These are phyloP conservation scores for Eragrostis tef DNA, from an alignment of 202 grass and related monocot genomes.

Conservation along the genomic window DNA sequence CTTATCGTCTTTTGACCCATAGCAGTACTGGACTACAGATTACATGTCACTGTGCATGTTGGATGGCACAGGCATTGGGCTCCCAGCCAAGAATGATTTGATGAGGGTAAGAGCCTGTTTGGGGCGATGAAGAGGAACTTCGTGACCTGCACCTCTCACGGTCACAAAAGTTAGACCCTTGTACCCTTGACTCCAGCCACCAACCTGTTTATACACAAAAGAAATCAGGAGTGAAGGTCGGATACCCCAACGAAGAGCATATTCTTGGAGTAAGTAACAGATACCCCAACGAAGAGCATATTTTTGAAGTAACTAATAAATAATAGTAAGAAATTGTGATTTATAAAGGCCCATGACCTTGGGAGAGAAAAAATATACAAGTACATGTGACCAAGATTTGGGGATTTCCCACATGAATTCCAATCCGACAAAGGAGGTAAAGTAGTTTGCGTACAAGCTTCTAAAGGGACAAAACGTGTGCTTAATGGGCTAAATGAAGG, in stretches of 20 bases:
- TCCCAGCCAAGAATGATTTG: slow-evolving; percentile 81
- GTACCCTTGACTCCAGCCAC: slow-evolving; percentile 91
- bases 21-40: neutral
- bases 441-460: neutral
- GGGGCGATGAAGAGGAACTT: slow-evolving; percentile 90
- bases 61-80: slow-evolving; percentile 64
- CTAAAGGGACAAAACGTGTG: neutral
- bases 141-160: slow-evolving; percentile 89
- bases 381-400: slow-evolving; percentile 5
- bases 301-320: slow-evolving; percentile 13
- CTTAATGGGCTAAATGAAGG: neutral
- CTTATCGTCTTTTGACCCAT: slow-evolving; percentile 10
- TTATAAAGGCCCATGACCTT: neutral
- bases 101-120: slow-evolving; percentile 85
- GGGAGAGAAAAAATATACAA: neutral
- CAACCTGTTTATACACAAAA: slow-evolving; percentile 67
- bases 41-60: slow-evolving; percentile 63
- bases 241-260: slow-evolving; percentile 19
- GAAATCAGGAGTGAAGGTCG: slow-evolving; percentile 25
- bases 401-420: slow-evolving; percentile 2
- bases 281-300: slow-evolving; percentile 19
- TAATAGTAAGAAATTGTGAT: neutral
- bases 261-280: slow-evolving; percentile 7
- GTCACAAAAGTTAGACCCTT: slow-evolving; percentile 80
- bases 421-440: neutral